These are phyloP conservation scores for Sugiyamaella neomexicana DNA, from an alignment of 1,139 yeast genomes.

Conservation along the genomic window DNA sequence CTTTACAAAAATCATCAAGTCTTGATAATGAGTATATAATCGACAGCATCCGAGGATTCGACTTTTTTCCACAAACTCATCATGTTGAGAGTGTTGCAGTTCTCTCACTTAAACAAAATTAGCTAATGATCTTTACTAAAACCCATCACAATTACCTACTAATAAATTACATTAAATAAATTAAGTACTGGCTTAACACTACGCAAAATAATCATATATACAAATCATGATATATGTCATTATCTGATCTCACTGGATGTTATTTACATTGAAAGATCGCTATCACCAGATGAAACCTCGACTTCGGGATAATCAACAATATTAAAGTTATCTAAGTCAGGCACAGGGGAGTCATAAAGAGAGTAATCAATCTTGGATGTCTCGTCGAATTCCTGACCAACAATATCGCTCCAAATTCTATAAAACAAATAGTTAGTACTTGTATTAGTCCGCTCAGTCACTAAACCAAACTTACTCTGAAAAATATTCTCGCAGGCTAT, in stretches of 20 bases:
- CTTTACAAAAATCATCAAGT: not conserved
- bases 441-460: not conserved
- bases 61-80: conserved; percentile 96
- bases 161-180: conserved; percentile 6
- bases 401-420: conserved; percentile 32
- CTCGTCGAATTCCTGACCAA: conserved; percentile 27
- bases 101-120: conserved; percentile 37
- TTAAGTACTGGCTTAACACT: not conserved
- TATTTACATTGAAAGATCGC: conserved; percentile 22
- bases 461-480: conserved; percentile 21
- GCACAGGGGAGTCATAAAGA: conserved; percentile 18
- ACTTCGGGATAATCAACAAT: conserved; percentile 20
- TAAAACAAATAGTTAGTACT: conserved; percentile 12
- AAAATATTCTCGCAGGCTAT: conserved; percentile 64
- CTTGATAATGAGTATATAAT: conserved; percentile 51
- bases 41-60: conserved; percentile 89
- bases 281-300: conserved; percentile 15
- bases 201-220: conserved; percentile 5
- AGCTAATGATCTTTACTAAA: not conserved
- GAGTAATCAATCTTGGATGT: conserved; percentile 19
- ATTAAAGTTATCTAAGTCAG: conserved; percentile 27
- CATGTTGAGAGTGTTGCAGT: conserved; percentile 97
- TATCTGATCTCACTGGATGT: not conserved
- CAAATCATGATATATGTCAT: conserved; percentile 4
- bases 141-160: not conserved